A percentile compares a stretch with the other conserved stretches of the same genome.
These are phyloP conservation scores for Phytophthora crassamura DNA, from an alignment of 352 stramenopile species.

Conservation along the genomic window DNA sequence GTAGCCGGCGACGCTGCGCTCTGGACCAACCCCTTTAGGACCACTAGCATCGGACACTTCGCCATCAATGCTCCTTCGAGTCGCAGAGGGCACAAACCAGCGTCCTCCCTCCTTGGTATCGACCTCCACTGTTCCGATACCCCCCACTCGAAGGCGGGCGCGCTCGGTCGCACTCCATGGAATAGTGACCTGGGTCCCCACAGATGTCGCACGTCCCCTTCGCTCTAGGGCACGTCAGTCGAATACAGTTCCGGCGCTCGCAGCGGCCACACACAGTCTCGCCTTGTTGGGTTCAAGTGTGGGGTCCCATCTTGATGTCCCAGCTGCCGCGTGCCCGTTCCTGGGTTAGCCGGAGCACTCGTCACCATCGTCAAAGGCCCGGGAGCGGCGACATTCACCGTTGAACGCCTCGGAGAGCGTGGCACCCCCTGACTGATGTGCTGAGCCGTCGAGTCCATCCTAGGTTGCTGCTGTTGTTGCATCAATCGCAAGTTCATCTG, in stretches of 20 bases:
- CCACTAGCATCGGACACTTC: background rate
- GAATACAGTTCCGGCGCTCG: background rate
- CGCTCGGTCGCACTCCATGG: conserved; percentile 4
- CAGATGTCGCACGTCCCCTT: background rate
- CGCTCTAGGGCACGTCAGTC: background rate
- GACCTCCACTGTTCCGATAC: background rate
- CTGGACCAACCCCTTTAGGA: background rate
- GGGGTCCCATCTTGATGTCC: background rate
- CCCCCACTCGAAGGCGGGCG: too few relatives aligned
- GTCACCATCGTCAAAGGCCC: too few relatives aligned
- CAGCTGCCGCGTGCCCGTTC: too few relatives aligned
- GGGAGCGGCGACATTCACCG: background rate
- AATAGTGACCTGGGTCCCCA: background rate
- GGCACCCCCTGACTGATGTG: too few relatives aligned
- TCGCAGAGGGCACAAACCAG: background rate
- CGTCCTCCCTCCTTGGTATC: background rate
- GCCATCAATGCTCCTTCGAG: background rate
- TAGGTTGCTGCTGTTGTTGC: background rate
- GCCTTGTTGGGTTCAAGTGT: background rate
- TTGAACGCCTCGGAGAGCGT: background rate
- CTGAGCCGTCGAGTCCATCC: too few relatives aligned
- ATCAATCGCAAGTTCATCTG: background rate
- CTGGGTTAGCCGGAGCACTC: too few relatives aligned
- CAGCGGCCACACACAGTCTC: conserved; percentile 3
- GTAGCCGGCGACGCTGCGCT: background rate